Percentiles rank a stretch among this genome's conserved stretches.
These are phyloP conservation scores for Trichoderma orchidacearum DNA, from an alignment of 495 filamentous ascomycete species.

Conservation along the genomic window DNA sequence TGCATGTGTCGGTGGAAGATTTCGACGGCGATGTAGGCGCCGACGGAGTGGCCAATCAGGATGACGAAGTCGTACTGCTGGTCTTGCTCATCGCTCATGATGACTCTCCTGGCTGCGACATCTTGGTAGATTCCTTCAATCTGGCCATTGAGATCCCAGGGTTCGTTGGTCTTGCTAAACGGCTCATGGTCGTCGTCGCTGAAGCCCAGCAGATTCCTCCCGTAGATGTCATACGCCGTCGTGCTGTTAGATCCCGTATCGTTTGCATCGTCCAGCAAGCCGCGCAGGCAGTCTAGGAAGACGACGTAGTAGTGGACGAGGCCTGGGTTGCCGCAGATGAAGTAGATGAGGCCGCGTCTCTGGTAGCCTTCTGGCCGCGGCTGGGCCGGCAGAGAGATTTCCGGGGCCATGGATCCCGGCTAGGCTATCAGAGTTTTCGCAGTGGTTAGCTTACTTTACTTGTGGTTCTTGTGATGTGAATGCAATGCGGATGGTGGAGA, in stretches of 20 bases:
- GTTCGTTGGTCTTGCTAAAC: slow-evolving; percentile 17
- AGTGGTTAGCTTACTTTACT: too few species aligned
- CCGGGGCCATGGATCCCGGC: not conserved
- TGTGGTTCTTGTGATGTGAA: too few species aligned
- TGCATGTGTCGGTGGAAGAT: slow-evolving; percentile 41
- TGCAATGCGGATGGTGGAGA: too few species aligned
- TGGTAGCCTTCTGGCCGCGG: not conserved
- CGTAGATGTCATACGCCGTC: slow-evolving; percentile 42
- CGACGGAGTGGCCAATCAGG: slow-evolving; percentile 75
- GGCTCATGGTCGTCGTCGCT: slow-evolving; percentile 30
- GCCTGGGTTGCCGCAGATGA: slow-evolving; percentile 82
- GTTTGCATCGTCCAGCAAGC: slow-evolving; percentile 15
- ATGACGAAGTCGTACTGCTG: slow-evolving; percentile 41
- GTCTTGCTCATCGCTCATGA: slow-evolving; percentile 6
- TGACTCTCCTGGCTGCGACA: slow-evolving; percentile 14
- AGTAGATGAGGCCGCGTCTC: slow-evolving; percentile 28
- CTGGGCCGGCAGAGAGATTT: not conserved
- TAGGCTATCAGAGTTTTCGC: not conserved
- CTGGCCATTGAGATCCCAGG: slow-evolving; percentile 47
- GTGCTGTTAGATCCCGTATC: not conserved
- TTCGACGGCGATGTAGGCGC: slow-evolving; percentile 66
- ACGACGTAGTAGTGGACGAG: slow-evolving; percentile 66
- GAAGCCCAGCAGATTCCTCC: slow-evolving; percentile 64
- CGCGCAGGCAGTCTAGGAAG: slow-evolving; percentile 40
- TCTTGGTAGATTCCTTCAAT: slow-evolving; percentile 33